phyloP scores from a whole-genome alignment of 148 eudicot genomes.

The Simmondsia chinensis region DNA sequence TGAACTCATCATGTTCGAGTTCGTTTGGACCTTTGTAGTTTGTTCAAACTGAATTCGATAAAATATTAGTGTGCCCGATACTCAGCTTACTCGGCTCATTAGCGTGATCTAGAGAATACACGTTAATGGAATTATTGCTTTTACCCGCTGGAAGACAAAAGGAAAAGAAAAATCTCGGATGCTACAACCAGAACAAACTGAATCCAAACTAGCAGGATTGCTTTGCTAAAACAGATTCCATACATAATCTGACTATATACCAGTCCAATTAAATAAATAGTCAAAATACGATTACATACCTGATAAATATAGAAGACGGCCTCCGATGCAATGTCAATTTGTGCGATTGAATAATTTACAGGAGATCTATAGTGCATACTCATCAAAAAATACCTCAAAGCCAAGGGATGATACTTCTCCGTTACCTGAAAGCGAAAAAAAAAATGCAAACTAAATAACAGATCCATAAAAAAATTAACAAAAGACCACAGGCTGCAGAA shows the following conservation, averaged over 20 bases:
- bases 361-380: constrained; percentile 74
- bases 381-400: constrained; percentile 75
- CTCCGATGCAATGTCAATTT: constrained; percentile 65
- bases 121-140: too few species aligned
- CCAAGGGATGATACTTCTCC: constrained; percentile 69
- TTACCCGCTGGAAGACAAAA: too few species aligned
- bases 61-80: too few species aligned
- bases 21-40: too few species aligned
- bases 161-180: too few species aligned
- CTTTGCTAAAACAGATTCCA: background rate
- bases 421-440: constrained; percentile 42
- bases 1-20: too few species aligned
- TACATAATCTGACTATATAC: too few species aligned
- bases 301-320: constrained; percentile 62
- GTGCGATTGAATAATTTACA: constrained; percentile 59
- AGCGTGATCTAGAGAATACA: too few species aligned
- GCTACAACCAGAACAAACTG: too few species aligned
- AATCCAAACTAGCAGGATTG: background rate
- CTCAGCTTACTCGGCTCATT: too few species aligned
- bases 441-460: constrained; percentile 1
- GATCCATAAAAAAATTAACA: background rate
- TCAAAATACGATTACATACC: constrained; percentile 24
- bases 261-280: background rate
- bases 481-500: background rate
- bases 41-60: too few species aligned